phyloP scores from a whole-genome alignment of 495 filamentous ascomycete species.

The Viridothelium virens region DNA sequence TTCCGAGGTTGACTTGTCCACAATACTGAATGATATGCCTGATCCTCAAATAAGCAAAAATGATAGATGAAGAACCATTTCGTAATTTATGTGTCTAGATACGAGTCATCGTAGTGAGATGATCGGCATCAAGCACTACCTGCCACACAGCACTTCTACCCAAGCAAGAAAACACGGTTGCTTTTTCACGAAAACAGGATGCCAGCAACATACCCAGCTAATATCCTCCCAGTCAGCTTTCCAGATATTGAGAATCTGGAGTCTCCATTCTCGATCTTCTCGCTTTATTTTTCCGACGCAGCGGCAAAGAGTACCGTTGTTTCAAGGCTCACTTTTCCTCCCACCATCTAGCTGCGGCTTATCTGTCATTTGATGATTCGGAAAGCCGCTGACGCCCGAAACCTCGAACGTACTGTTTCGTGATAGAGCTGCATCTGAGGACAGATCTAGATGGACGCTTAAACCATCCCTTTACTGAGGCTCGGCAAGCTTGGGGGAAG shows the following conservation, averaged over 20 bases:
- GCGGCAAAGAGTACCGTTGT: slow-evolving; percentile 39
- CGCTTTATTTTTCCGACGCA: slow-evolving; percentile 47
- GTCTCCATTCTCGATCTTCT: slow-evolving; percentile 38
- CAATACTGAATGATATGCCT: no score
- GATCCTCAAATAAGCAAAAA: no score
- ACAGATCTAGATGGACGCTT: not conserved
- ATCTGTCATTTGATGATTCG: no score
- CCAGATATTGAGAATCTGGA: slow-evolving; percentile 48
- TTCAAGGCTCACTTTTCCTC: not conserved
- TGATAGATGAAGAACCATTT: no score
- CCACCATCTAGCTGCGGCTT: no score
- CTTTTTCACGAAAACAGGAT: slow-evolving; percentile 2
- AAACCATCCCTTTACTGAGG: not conserved
- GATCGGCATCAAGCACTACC: no score
- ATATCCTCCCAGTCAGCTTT: slow-evolving; percentile 49
- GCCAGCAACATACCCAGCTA: slow-evolving; percentile 29
- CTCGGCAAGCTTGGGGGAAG: not conserved
- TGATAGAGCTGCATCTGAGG: not conserved
- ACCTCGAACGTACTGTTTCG: not conserved
- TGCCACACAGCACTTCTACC: not conserved
- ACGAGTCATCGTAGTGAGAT: no score
- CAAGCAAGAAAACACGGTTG: not conserved
- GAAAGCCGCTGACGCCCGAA: no score
- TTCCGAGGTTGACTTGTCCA: no score
- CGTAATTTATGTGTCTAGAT: no score